Percentiles rank a stretch among this genome's conserved stretches.
Evolutionary conservation across 2,329 filamentous ascomycete genomes (phyloP).

Genomic region (Xenoacremonium recifei): DNA sequence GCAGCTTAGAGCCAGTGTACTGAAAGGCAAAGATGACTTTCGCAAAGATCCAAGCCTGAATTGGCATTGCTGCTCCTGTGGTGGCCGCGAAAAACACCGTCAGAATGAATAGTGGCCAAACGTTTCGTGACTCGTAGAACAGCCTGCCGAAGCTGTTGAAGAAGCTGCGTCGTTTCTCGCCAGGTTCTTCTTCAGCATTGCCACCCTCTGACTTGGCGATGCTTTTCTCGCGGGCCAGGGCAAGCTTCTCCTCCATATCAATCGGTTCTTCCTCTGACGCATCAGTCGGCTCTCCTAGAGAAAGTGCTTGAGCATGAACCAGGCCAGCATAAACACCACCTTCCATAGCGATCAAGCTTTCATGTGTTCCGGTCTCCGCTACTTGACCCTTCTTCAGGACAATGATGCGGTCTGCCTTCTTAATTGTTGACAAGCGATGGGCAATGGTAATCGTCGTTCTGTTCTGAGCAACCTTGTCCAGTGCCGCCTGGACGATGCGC

Average conservation of each 20-base stretch:
- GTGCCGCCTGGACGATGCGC: conserved; percentile 61
- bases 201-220: conserved; percentile 36
- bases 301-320: conserved; percentile 62
- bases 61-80: conserved; percentile 43
- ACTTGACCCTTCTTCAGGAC: conserved; percentile 71
- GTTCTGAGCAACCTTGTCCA: conserved; percentile 59
- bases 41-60: conserved; percentile 56
- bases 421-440: conserved; percentile 72
- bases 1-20: conserved; percentile 30
- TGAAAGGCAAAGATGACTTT: conserved; percentile 52
- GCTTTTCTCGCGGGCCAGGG: conserved; percentile 46
- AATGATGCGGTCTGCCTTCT: conserved; percentile 74
- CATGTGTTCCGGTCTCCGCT: conserved; percentile 73
- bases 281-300: conserved; percentile 47
- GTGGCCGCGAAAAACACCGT: conserved; percentile 47
- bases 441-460: conserved; percentile 74
- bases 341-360: conserved; percentile 61
- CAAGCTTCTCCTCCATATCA: conserved; percentile 42
- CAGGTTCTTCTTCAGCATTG: conserved; percentile 15
- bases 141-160: conserved; percentile 55
- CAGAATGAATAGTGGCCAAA: conserved; percentile 50
- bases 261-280: conserved; percentile 32
- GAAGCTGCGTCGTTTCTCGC: conserved; percentile 41
- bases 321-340: conserved; percentile 66
- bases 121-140: conserved; percentile 53